phyloP scores from a whole-genome alignment of 345 rosid species.

The Salix brachista region DNA sequence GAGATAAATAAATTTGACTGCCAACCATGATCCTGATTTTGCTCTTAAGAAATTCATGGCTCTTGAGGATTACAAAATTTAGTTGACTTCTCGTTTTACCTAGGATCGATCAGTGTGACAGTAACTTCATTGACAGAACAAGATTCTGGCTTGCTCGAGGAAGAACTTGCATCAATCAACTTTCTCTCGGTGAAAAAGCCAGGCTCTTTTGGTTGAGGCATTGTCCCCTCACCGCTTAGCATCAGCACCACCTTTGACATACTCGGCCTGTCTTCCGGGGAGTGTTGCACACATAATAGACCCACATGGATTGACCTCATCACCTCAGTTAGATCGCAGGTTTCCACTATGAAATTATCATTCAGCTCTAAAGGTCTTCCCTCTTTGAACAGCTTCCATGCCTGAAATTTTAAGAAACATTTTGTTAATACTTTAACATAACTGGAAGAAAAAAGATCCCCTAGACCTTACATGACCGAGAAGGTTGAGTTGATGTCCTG shows the following conservation, averaged over 20 bases:
- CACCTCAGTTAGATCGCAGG: not conserved
- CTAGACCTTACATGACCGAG: not conserved
- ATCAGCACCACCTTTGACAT: not conserved
- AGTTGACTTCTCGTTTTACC: not conserved
- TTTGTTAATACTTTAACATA: not conserved
- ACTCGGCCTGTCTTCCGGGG: not conserved
- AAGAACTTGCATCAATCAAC: not conserved
- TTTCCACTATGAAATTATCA: not conserved
- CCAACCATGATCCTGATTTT: not conserved
- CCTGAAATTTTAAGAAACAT: not conserved
- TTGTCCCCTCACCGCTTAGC: not conserved
- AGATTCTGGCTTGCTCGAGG: not conserved
- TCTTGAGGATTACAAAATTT: not conserved
- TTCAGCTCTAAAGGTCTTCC: not conserved
- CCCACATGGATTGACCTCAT: not conserved
- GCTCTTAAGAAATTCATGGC: not conserved
- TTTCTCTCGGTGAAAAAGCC: not conserved
- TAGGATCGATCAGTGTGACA: not conserved
- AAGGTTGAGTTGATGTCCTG: constrained; percentile 3
- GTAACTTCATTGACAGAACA: not conserved
- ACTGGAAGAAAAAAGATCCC: not conserved
- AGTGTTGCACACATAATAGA: not conserved
- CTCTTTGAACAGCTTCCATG: constrained; percentile 4
- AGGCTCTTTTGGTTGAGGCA: not conserved
- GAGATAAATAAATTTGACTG: not conserved